Evolutionary conservation across 345 rosid species (phyloP), one percentile per base, ranked within the genome.

Genomic region (Ailanthus altissimus): DNA sequence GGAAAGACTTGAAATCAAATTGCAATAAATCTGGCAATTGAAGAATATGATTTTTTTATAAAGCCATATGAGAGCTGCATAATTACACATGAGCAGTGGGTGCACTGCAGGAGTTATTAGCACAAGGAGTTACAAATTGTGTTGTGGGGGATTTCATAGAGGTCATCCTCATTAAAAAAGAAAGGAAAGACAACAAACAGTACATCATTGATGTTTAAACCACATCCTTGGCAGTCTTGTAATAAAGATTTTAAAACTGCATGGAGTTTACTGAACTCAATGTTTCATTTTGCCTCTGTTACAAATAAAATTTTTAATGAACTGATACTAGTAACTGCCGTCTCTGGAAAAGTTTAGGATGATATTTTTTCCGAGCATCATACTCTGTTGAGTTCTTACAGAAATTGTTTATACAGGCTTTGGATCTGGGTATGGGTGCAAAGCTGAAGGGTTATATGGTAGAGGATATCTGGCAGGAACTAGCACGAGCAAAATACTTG

Each of bases 391-490:
- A 43, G 25, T 49, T 16, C 62, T 80, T 73, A 45, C 58, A 23
- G 20, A 10, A 51, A 40, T 69, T 46, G 5, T 18, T 26, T 75
- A 18, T 67, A 43, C 70, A 93, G 97, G 98, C 98, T 43, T 76
- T 95, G 84, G 93, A 95, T 81, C 96, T 93, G 73, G 98, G 94
- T 66, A 86, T 92, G 85, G 90, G 88, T 21, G 89, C 93, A 59
- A 80, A 89, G 67, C 88, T 85, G 58, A 86, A 75, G 20, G 86
- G 96, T 50, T 88, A 90, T 59, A 89, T 91, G 88, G 89, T 93
- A 36, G 97, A 95, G 76, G 97, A 87, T 73, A 95, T 95, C 67
- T 95, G 98, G 97, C 92, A 92, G 79, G 94, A 90, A 84, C 91
- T 95, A 54, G 85, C 97, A 18, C 92, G 85, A 81, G 97, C 99